Evolutionary conservation across 2,329 filamentous ascomycete species (phyloP), one percentile per base, ranked within the genome.

Genomic region (Scytalidium sp.): DNA sequence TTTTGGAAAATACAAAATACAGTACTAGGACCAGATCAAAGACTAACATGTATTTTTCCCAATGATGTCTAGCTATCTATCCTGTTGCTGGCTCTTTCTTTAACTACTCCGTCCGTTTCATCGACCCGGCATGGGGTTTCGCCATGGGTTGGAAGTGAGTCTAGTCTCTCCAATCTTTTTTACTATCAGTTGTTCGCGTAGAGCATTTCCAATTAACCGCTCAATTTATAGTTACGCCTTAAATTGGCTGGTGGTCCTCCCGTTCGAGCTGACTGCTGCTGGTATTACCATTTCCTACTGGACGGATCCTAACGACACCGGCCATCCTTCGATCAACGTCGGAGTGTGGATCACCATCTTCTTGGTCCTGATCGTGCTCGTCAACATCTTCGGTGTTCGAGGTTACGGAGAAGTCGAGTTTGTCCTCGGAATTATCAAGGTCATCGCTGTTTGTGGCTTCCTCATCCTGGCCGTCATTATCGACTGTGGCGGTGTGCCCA

Each of bases 121-220:
- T 96, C 15, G 90, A 96, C 62, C 91, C 91, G 1, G 90, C 90
- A 1, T 95, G 89, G 90, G 90, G 90, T 0, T 94, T 95, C 61
- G 88, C 90, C 44, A 93, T 95, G 87, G 90, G 90, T n/a, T 94
- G 89, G 89, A 94, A 93, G 79, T 88, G 41, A 45, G 25, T 32
- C 5, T 8, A n/a, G n/a, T n/a, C n/a, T n/a, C n/a, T n/a, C n/a
- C n/a, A n/a, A n/a, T n/a, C n/a, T n/a, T 20, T 45, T 11, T 19
- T 27, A 6, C 21, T 19, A 29, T 7, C 19, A 11, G 3, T 13
- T 5, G 9, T 10, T 13, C 19, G 9, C 49, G 9, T n/a, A 43
- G 45, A 41, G 25, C 15, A 19, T 25, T 44, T 3, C 25, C 20
- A 56, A 15, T 8, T 36, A 15, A 36, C 13, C 20, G 19, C 47